Evolutionary conservation across 805 yeast genomes (phyloP).

Genomic region (Candida methanosorbosa): DNA sequence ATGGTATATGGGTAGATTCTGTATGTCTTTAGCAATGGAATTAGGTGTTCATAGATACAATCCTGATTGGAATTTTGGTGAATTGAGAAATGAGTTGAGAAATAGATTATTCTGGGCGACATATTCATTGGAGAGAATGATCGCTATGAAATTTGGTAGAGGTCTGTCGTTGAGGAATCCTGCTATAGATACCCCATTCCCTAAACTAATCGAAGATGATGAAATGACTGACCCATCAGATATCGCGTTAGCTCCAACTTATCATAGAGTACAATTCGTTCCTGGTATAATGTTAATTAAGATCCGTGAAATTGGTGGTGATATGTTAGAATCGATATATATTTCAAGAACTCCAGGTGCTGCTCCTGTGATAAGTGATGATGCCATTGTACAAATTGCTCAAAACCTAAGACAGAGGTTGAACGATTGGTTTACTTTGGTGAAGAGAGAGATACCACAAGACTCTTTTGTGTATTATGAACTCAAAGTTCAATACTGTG

Average conservation of each 20-base stretch:
- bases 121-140: constrained; percentile 15
- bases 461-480: constrained; percentile 10
- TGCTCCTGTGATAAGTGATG: constrained; percentile 10
- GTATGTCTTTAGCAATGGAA: constrained; percentile 20
- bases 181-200: constrained; percentile 18
- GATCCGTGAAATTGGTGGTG: constrained; percentile 13
- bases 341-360: constrained; percentile 15
- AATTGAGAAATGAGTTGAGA: constrained; percentile 12
- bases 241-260: constrained; percentile 1
- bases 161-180: constrained; percentile 16
- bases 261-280: constrained; percentile 10
- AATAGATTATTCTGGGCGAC: constrained; percentile 18
- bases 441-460: constrained; percentile 11
- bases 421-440: constrained; percentile 12
- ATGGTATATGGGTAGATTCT: constrained; percentile 16
- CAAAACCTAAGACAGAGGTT: constrained; percentile 7
- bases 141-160: constrained; percentile 18
- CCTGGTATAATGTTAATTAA: constrained; percentile 12
- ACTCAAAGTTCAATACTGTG: constrained; percentile 12
- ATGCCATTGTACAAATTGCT: constrained; percentile 7
- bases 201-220: constrained; percentile 12
- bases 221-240: constrained; percentile 5
- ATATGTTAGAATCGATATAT: constrained; percentile 16
- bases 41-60: constrained; percentile 17
- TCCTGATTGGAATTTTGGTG: constrained; percentile 19